Evolutionary conservation across 169 alveolate genomes (phyloP), one percentile per base, ranked within the genome.

Genomic region (Plasmodium sp.): DNA sequence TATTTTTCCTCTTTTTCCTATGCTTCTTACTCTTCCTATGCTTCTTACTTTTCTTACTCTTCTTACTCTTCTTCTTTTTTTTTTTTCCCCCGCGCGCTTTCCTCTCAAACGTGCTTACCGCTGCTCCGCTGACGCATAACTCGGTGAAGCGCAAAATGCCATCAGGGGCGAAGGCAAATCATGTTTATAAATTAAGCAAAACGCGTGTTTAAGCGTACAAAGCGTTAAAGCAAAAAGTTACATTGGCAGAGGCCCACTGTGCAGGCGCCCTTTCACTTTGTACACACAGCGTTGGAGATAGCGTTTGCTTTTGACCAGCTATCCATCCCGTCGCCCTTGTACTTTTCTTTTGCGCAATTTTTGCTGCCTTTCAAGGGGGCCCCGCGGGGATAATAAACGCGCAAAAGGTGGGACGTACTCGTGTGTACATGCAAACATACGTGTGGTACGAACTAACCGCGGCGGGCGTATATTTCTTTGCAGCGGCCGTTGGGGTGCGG

Each of bases 91-190:
- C 27, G 33, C 4, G 41, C 14, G n/a, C 67, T 71, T 84, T 71
- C 22, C 27, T 43, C 74, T 84, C 51, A 36, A 79, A 39, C 45
- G 79, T 33, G 12, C 5, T 39, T 51, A 62, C 48, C 31, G 10
- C 72, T 83, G 9, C 86, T 81, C 43, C 31, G 48, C 9, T 54
- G 41, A 39, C n/a, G 27, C 79, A 81, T 81, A 81, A 54, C 77
- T 81, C 31, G 33, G 18, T 54, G 18, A 81, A 81, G 77, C 56
- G 41, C 77, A 79, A 79, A 36, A 79, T 79, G 39, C 67, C 18
- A 81, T 81, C 18, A 22, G 16, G 75, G 18, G n/a, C 48, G 39
- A 16, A 54, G 45, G 7, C 36, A 81, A 81, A 31, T 81, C 90
- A 81, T 81, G 71, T n/a, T 81, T 81, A 34, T 16, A 31, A 36